Evolutionary conservation across 768 basidiomycete genomes (phyloP).

Genomic region (Lactarius pseudohatsudake): DNA sequence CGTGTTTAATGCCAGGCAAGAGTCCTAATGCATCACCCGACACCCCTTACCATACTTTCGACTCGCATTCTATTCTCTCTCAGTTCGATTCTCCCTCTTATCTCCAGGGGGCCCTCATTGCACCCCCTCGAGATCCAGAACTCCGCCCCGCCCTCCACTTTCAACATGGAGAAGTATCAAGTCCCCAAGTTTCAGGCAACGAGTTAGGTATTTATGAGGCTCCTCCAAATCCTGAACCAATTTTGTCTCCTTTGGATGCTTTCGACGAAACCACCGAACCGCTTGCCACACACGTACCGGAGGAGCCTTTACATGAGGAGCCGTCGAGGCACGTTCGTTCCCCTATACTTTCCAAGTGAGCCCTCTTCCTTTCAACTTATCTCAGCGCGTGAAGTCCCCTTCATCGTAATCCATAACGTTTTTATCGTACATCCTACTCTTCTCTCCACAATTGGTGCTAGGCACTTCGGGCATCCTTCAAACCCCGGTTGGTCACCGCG

Average conservation of each 20-base stretch:
- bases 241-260: conserved; percentile 19
- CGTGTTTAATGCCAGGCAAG: conserved; percentile 28
- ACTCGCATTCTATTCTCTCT: conserved; percentile 24
- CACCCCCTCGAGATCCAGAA: not conserved
- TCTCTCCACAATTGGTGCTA: not conserved
- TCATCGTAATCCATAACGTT: not conserved
- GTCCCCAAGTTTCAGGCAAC: conserved; percentile 5
- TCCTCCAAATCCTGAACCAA: conserved; percentile 1
- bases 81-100: conserved; percentile 16
- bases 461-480: not conserved
- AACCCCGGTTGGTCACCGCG: not conserved
- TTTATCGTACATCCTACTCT: not conserved
- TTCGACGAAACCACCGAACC: conserved; percentile 14
- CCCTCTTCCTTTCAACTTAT: not conserved
- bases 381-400: not conserved
- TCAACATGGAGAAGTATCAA: not conserved
- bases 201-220: conserved; percentile 22
- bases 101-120: not conserved
- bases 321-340: conserved; percentile 25
- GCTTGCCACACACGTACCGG: not conserved
- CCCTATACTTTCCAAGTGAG: conserved; percentile 30
- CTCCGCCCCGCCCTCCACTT: not conserved
- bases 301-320: conserved; percentile 10
- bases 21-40: conserved; percentile 25
- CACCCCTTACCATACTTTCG: conserved; percentile 6